phyloP scores from a whole-genome alignment of 371 early-diverging fungal genomes.

The Rhizomucor pusillus region DNA sequence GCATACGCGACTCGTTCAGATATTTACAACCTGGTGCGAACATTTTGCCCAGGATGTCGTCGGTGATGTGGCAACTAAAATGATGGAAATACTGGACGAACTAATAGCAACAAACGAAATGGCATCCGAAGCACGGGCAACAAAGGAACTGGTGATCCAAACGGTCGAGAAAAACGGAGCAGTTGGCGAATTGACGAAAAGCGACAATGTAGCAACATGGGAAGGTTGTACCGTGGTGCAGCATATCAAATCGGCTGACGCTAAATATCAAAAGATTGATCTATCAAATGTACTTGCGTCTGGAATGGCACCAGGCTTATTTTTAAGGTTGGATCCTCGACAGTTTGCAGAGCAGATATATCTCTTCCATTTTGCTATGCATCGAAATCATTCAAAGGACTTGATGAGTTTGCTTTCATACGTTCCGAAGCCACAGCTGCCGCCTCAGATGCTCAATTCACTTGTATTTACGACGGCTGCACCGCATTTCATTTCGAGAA shows the following conservation, averaged over 20 bases:
- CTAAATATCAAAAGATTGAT: slow-evolving; percentile 24
- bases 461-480: slow-evolving; percentile 52
- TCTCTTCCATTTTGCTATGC: slow-evolving; percentile 56
- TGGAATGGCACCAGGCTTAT: slow-evolving; percentile 63
- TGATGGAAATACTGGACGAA: slow-evolving; percentile 33
- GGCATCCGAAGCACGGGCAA: neutral
- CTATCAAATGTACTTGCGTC: slow-evolving; percentile 50
- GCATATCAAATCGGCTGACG: neutral
- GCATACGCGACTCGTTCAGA: slow-evolving; percentile 14
- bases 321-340: slow-evolving; percentile 58
- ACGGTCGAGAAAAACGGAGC: slow-evolving; percentile 29
- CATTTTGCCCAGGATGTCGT: slow-evolving; percentile 30
- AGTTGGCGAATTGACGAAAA: slow-evolving; percentile 11
- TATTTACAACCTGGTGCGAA: slow-evolving; percentile 29
- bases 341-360: slow-evolving; percentile 75
- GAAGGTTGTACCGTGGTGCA: neutral
- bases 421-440: slow-evolving; percentile 36
- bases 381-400: slow-evolving; percentile 25
- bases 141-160: slow-evolving; percentile 28
- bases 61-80: slow-evolving; percentile 42
- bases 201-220: neutral
- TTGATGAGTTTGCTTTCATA: slow-evolving; percentile 35
- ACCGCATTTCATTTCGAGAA: slow-evolving; percentile 72
- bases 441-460: slow-evolving; percentile 38
- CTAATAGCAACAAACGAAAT: neutral